Percentiles rank a stretch among this genome's conserved stretches.
Conservation (phyloP, 768 basidiomycete species). For the Termitomyces sp. region DNA sequence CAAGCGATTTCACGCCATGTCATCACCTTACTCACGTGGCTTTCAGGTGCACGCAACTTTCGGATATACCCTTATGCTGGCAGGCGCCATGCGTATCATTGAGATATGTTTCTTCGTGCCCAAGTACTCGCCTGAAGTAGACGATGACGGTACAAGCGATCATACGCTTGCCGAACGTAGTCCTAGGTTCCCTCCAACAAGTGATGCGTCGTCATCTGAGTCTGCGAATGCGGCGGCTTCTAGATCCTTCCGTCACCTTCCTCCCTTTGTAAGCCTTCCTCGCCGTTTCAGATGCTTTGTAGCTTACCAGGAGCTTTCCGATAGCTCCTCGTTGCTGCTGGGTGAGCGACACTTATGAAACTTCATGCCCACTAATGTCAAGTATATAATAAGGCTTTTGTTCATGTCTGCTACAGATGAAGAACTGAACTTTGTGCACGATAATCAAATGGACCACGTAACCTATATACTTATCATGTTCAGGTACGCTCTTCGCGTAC, state of each 20-base stretch:
- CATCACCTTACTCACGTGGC: neutral
- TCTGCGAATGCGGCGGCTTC: slow-evolving; percentile 32
- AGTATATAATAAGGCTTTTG: slow-evolving; percentile 41
- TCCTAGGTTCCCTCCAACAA: slow-evolving; percentile 7
- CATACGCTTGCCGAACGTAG: slow-evolving; percentile 51
- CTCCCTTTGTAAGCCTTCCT: slow-evolving; percentile 72
- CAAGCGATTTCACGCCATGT: neutral
- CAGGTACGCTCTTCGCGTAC: slow-evolving; percentile 39
- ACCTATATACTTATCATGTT: slow-evolving; percentile 85
- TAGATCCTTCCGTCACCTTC: slow-evolving; percentile 76
- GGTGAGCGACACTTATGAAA: slow-evolving; percentile 33
- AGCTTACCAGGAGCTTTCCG: slow-evolving; percentile 5
- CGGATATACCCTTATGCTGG: slow-evolving; percentile 81
- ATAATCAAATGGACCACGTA: slow-evolving; percentile 82
- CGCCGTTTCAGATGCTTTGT: neutral
- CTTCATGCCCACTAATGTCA: neutral
- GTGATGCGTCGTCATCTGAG: slow-evolving; percentile 11
- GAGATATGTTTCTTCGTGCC: slow-evolving; percentile 78
- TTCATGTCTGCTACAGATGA: slow-evolving; percentile 97
- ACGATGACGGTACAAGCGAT: slow-evolving; percentile 58
- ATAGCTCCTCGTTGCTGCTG: slow-evolving; percentile 68
- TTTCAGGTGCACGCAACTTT: slow-evolving; percentile 75
- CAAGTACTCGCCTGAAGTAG: slow-evolving; percentile 21
- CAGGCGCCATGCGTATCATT: slow-evolving; percentile 72
- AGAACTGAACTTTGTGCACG: slow-evolving; percentile 67